Base-by-base conservation (phyloP, 768 basidiomycete species). In the Lactarius psammicola region DNA sequence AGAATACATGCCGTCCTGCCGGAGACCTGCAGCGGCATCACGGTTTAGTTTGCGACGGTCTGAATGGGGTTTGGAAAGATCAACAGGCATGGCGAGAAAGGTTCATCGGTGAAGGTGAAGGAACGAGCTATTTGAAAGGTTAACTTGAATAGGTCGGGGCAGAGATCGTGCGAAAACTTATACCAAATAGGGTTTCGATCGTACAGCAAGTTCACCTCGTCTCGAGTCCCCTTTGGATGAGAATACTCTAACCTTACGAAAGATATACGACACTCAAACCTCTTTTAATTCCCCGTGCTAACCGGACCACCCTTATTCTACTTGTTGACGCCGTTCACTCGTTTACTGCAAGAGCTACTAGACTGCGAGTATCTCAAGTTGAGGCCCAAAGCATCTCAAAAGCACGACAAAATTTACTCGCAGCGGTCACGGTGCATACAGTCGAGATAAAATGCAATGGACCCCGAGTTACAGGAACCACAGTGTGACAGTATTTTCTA, bases 1-100 rank as follows among this genome's bases (percentile, higher is more conserved):
- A 38, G 84, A 80, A 72, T 87, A 84, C 62, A 75, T 78, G 30
- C 78, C 79, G 71, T 84, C 84, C 72, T 82, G 81, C 63, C 78
- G 71, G 71, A 78, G 80, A 38, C 85, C 81, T 4, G 84, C 84
- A 36, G 78, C 59, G 49, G 85, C 85, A 66, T 81, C 82, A 46
- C 82, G 80, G 64, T 77, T 80, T 2, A 78, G 67, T 55, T 80
- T 80, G 56, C 85, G 81, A 51, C 82, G 71, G 71, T 66, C 69
- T 26, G 66, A 34, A 57, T 80, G 85, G 34, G 76, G 70, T 71
- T 83, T 84, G 23, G 80, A 78, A 0, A 79, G 80, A 73, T 87
- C 86, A 60, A 80, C 80, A 42, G 86, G 85, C 86, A 87, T 87
- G 44, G 69, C 26, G 23, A 44, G 55, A 23, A 56, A 23, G 34